These are phyloP conservation scores for Phytophthora lateralis DNA, from an alignment of 352 stramenopile species.

Conservation along the genomic window DNA sequence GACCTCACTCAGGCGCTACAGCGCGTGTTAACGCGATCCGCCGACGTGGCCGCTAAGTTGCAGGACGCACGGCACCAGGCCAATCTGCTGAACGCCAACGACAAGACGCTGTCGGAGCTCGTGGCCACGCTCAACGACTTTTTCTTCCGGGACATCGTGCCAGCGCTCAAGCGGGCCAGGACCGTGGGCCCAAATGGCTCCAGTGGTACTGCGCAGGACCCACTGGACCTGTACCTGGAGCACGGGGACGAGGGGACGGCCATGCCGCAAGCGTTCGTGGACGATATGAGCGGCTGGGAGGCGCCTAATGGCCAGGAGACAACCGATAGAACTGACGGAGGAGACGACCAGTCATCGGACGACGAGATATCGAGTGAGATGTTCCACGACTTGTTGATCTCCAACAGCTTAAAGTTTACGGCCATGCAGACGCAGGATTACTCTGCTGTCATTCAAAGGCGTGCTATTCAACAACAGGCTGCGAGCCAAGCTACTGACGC, in stretches of 20 bases:
- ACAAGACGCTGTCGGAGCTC: constrained; percentile 26
- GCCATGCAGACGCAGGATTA: constrained; percentile 22
- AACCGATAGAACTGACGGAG: background rate
- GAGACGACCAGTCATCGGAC: constrained; percentile 14
- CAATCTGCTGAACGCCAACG: constrained; percentile 26
- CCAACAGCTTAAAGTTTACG: constrained; percentile 25
- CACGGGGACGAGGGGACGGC: constrained; percentile 20
- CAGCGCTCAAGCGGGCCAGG: constrained; percentile 29
- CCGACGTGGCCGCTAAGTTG: background rate
- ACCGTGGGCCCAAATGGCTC: background rate
- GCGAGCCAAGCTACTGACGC: background rate
- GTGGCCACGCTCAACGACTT: constrained; percentile 28
- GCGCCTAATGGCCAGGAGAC: constrained; percentile 10
- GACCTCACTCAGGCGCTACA: constrained; percentile 23
- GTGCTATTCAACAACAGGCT: constrained; percentile 4
- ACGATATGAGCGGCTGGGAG: constrained; percentile 45
- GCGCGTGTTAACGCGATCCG: constrained; percentile 3
- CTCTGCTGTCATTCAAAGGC: background rate
- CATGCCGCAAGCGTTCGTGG: constrained; percentile 39
- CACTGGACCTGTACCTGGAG: constrained; percentile 41
- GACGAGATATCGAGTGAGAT: constrained; percentile 13
- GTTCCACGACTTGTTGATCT: constrained; percentile 29
- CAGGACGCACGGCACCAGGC: constrained; percentile 19
- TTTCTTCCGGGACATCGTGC: constrained; percentile 36
- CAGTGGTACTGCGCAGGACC: constrained; percentile 12